These are phyloP conservation scores for Lactarius akahatsu DNA, from an alignment of 768 basidiomycete species.

Conservation along the genomic window DNA sequence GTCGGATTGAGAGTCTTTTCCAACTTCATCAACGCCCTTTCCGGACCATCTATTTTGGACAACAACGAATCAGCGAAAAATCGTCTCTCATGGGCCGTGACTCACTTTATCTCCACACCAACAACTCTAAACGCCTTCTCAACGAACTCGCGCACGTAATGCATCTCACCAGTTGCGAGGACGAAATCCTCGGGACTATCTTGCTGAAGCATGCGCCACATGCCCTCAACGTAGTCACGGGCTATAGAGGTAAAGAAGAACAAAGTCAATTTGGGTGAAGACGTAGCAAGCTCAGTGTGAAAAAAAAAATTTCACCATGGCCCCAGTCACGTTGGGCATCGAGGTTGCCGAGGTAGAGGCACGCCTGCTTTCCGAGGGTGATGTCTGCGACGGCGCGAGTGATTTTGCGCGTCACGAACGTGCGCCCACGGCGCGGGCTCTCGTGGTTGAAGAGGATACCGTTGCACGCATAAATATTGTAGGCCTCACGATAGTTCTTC, in stretches of 20 bases:
- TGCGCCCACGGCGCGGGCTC: conserved; percentile 90
- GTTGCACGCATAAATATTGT: conserved; percentile 95
- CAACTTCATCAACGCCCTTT: conserved; percentile 74
- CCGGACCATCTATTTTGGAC: conserved; percentile 64
- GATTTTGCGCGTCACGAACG: conserved; percentile 96
- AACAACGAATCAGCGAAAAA: conserved; percentile 18
- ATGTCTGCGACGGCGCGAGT: conserved; percentile 92
- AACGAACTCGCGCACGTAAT: conserved; percentile 91
- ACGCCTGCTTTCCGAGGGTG: conserved; percentile 80
- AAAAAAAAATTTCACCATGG: conserved; percentile 58
- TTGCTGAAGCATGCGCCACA: conserved; percentile 98
- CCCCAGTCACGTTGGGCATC: conserved; percentile 98
- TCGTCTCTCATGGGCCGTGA: background rate
- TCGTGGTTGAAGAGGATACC: conserved; percentile 99
- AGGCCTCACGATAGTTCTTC: conserved; percentile 91
- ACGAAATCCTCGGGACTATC: conserved; percentile 82
- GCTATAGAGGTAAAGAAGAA: conserved; percentile 41
- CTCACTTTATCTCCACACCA: conserved; percentile 64
- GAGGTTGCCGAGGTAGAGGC: conserved; percentile 91
- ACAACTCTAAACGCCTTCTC: conserved; percentile 78
- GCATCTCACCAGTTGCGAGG: conserved; percentile 94
- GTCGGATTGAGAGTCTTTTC: conserved; percentile 65
- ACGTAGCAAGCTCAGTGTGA: background rate
- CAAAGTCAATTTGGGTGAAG: conserved; percentile 2
- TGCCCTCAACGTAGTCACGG: conserved; percentile 92